Evolutionary conservation across 2,329 filamentous ascomycete genomes (phyloP), one percentile per base, ranked within the genome.

Genomic region (Colletotrichum coccodes): DNA sequence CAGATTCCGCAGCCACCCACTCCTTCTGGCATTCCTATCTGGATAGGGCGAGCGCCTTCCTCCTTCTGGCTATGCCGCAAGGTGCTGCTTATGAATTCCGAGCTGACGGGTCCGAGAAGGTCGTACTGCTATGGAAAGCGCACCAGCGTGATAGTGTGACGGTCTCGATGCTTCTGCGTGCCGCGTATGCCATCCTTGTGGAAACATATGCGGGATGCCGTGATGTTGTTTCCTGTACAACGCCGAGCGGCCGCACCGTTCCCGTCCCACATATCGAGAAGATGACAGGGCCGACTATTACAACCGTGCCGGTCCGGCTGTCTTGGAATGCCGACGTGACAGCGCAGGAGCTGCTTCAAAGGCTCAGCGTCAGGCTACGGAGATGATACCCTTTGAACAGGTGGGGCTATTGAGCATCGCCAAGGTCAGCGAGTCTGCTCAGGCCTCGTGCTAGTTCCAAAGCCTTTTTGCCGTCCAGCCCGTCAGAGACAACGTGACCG

Each of bases 181-280:
- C 79, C n/a, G 81, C 81, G 5, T 84, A 81, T 81, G 79, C 80
- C 6, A 64, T 83, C 18, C 75, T 80, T 1, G 75, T 81, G 1
- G 76, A 76, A 1, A 69, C 78, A 7, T 82, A 82, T 63, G 75
- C 80, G 64, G 75, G 75, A 3, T 73, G 76, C 36, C 63, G 76
- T 16, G 79, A 81, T 56, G 76, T 82, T 32, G 72, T 80, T 21
- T 82, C 83, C 61, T 81, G 81, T 6, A 78, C 80, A 68, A 81
- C 79, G 0, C 73, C 82, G 18, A 80, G 80, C 47, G 56, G 56
- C 56, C 56, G 56, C 42, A 79, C 44, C 26, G 38, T 49, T 30
- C 28, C 56, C 16, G 56, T 65, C 4, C 44, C 54, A 16, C 54
- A 56, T 11, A 23, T 65, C 23, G 72, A 75, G 54, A 72, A 71